These are phyloP conservation scores for Fusarium humuli DNA, from an alignment of 2,329 filamentous ascomycete species.

Conservation along the genomic window DNA sequence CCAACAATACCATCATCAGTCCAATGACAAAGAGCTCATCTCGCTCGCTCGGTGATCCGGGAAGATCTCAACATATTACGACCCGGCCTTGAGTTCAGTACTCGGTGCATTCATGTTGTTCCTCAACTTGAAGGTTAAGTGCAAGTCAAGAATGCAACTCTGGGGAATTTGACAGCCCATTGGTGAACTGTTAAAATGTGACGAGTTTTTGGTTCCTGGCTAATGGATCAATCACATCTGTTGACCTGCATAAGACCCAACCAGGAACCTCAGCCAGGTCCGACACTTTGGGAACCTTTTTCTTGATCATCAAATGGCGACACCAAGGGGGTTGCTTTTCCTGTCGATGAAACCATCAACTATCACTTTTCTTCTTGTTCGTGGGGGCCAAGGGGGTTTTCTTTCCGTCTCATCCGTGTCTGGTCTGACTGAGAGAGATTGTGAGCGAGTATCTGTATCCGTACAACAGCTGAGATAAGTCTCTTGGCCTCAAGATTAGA, in stretches of 20 bases:
- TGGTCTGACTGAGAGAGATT: background rate
- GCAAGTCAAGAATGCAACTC: background rate
- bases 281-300: conserved; percentile 27
- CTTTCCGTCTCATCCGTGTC: conserved; percentile 12
- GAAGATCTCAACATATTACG: conserved; percentile 25
- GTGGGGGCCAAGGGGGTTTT: conserved; percentile 7
- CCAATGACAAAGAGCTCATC: conserved; percentile 11
- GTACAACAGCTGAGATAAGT: background rate
- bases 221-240: conserved; percentile 22
- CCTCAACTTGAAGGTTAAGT: background rate
- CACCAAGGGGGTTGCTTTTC: conserved; percentile 17
- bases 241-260: conserved; percentile 36
- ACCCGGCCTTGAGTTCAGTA: background rate
- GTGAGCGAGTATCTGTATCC: background rate
- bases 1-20: conserved; percentile 16
- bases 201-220: conserved; percentile 31
- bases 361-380: conserved; percentile 7
- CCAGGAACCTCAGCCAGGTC: conserved; percentile 25
- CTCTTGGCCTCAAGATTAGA: conserved; percentile 1
- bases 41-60: conserved; percentile 19
- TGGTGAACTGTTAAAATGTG: conserved; percentile 14
- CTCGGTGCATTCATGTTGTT: background rate
- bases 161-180: conserved; percentile 4
- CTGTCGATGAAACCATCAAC: conserved; percentile 28
- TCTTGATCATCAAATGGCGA: conserved; percentile 12